Evolutionary conservation across 2,329 filamentous ascomycete species (phyloP).

Genomic region (Pseudogymnoascus sp.): DNA sequence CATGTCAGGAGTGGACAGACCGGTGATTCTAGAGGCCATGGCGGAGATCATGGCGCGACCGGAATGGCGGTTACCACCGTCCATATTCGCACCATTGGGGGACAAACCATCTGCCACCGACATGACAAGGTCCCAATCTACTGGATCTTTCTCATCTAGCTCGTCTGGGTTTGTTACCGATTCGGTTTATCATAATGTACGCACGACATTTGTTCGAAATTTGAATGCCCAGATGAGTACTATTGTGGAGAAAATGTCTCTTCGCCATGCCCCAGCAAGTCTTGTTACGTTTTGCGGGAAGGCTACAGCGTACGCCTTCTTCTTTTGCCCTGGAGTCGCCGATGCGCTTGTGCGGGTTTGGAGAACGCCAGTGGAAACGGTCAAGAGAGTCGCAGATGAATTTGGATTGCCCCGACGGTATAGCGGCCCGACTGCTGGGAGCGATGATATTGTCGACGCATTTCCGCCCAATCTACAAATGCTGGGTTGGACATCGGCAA

Average conservation of each 20-base stretch:
- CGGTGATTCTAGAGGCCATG: conserved; percentile 62
- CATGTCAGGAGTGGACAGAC: conserved; percentile 62
- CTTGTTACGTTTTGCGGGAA: conserved; percentile 66
- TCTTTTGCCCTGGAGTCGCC: conserved; percentile 64
- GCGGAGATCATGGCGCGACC: conserved; percentile 63
- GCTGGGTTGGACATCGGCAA: conserved; percentile 54
- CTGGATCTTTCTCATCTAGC: conserved; percentile 48
- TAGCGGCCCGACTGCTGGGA: conserved; percentile 11
- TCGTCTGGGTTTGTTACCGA: conserved; percentile 62
- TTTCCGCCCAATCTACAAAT: conserved; percentile 44
- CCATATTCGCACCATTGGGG: conserved; percentile 45
- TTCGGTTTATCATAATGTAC: conserved; percentile 65
- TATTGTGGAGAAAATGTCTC: conserved; percentile 67
- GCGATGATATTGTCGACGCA: conserved; percentile 29
- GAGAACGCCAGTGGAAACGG: conserved; percentile 51
- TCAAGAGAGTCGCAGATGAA: conserved; percentile 56
- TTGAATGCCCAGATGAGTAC: conserved; percentile 62
- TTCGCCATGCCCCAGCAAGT: conserved; percentile 47
- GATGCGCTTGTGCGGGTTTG: conserved; percentile 62
- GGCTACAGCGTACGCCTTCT: conserved; percentile 66
- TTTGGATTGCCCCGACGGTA: conserved; percentile 50
- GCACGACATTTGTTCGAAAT: conserved; percentile 64
- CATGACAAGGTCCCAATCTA: conserved; percentile 29
- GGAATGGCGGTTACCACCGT: conserved; percentile 60
- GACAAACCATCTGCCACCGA: conserved; percentile 31